Base-by-base conservation (phyloP, 495 filamentous ascomycete species). In the Melanomma pulvis-pyrius region DNA sequence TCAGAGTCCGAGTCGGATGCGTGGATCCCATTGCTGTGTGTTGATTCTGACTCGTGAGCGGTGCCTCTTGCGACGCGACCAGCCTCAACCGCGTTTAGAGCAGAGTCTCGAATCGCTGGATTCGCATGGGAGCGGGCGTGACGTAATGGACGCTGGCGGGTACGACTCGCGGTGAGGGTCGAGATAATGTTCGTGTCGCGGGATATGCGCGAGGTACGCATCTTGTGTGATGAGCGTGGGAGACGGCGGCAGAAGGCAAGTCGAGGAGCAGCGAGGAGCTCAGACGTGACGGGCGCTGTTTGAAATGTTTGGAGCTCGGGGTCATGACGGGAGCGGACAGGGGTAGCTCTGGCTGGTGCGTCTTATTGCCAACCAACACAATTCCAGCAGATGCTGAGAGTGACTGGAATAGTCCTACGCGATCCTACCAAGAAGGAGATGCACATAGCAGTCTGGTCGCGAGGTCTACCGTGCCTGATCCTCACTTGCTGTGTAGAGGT, bases 131-230 rank as follows among this genome's bases (percentile, higher is more conserved):
- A 25, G 26, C 68, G 50, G 19, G 54, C 44, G 71, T 70, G 62
- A 70, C 50, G 63, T 59, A 47, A 28, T 70, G 65, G 19, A 47
- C 48, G 67, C 60, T 72, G 69, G 77, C 75, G 5, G 78, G 48
- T 50, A 50, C 73, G 71, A 83, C 81, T 60, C 29, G 78, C 67
- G 24, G 82, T 79, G 49, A 84, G 66, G 9, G 80, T 73, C 56
- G 80, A 76, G n/a, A 82, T 61, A 15, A 83, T 86, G 17, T 84
- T 76, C 3, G 86, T 86, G 30, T 88, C 84, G 59, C 80, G 80
- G 7, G 83, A 84, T 52, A 86, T 78, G 47, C 83, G 81, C 30
- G 84, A 88, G 32, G 84, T 86, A 59, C 86, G 83, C 88, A 90
- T 91, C 28, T 9, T 21, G 46, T 49, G 26, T 32, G 63, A 55